Base-by-base conservation (phyloP, 306 rosid genomes). In the Glycine tomentella region DNA sequence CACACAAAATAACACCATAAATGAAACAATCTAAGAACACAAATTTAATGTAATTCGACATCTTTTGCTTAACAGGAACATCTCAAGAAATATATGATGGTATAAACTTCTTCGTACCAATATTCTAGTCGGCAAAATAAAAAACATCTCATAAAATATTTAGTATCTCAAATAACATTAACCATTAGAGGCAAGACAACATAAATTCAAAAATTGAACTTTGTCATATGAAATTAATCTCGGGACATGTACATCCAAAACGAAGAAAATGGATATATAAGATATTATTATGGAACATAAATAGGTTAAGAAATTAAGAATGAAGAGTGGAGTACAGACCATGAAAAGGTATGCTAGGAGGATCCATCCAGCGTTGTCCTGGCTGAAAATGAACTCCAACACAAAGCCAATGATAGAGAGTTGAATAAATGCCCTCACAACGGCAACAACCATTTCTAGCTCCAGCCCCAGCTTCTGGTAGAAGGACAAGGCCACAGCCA, bases 341-440 rank as follows among this genome's bases (percentile, higher is more conserved):
- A 95, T 95, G 87, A 95, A 95, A 73, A 95, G 92, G 76, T 93
- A 95, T 7, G 97, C 99, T 3, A 95, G 86, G 46, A 93, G 34
- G 88, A 95, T 95, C 99, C 99, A 93, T 57, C 80, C 72, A 0
- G 56, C 74, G 81, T 90, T 91, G 0, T 91, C 78, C 31, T 86
- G 90, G 64, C 61, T 88, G 90, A 95, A 95, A 38, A 95, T 95
- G 92, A 93, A 95, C 87, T 93, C 90, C 63, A 95, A 77, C 12
- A 95, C 98, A 46, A 93, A 95, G 14, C 99, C 99, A 80, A 95
- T 95, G 20, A 93, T 67, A 33, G 99, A 91, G 44, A 95, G 96
- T 80, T 95, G 99, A 69, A 93, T 0, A 86, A 95, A 95, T 0
- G 99, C 94, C 72, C 99, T 91, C 13, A 72, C 12, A 46, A 95